Evolutionary conservation across 1,139 yeast species (phyloP).

Genomic region (Kodamaea ohmeri): DNA sequence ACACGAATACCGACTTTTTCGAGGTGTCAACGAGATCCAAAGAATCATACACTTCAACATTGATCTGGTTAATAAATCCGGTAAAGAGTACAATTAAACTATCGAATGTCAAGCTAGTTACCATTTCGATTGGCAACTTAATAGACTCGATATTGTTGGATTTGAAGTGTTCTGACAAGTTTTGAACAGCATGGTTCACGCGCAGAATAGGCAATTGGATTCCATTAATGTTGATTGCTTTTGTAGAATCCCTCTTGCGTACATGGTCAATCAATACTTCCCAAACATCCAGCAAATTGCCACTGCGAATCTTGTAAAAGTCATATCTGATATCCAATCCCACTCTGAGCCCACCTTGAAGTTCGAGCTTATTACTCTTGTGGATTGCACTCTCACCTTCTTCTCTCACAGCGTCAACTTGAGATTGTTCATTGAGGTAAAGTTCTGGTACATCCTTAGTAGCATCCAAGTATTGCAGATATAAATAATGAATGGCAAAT

Average conservation of each 20-base stretch:
- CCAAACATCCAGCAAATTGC: constrained; percentile 70
- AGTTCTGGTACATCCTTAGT: constrained; percentile 53
- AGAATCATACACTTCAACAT: constrained; percentile 24
- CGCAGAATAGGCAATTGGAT: constrained; percentile 17
- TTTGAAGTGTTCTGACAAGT: constrained; percentile 18
- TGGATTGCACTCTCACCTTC: constrained; percentile 61
- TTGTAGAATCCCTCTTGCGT: constrained; percentile 14
- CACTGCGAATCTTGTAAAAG: constrained; percentile 64
- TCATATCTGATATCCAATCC: constrained; percentile 62
- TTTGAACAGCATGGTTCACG: constrained; percentile 26
- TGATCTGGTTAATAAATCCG: constrained; percentile 30
- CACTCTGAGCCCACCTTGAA: constrained; percentile 52
- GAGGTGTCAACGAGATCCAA: constrained; percentile 1
- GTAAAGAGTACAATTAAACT: constrained; percentile 26
- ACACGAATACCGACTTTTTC: background rate
- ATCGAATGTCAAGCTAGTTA: constrained; percentile 15
- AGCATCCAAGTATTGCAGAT: constrained; percentile 24
- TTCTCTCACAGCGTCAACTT: constrained; percentile 53
- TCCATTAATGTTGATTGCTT: constrained; percentile 20
- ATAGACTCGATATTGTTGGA: constrained; percentile 16
- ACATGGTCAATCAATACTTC: constrained; percentile 27
- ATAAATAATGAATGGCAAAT: constrained; percentile 21
- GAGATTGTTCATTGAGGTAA: constrained; percentile 60
- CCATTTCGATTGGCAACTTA: constrained; percentile 17
- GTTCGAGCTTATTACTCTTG: constrained; percentile 61